Evolutionary conservation across 1,284 basidiomycete genomes (phyloP).

Genomic region (Phaffia rhodozyma): DNA sequence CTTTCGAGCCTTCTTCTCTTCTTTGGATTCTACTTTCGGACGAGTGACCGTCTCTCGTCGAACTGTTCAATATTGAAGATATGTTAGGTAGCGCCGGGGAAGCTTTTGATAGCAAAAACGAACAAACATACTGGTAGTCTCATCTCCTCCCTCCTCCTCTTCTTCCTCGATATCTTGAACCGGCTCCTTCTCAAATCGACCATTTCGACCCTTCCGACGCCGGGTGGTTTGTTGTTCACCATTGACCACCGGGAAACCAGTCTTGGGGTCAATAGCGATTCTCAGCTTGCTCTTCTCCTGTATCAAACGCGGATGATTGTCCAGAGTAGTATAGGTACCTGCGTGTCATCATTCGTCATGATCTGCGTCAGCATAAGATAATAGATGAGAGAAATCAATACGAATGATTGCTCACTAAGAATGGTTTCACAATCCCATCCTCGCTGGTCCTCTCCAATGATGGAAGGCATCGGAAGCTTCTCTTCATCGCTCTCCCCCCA

Average conservation of each 20-base stretch:
- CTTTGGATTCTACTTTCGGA: conserved; percentile 63
- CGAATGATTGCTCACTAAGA: conserved; percentile 50
- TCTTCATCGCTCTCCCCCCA: conserved; percentile 41
- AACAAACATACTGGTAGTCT: conserved; percentile 26
- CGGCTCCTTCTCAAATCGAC: conserved; percentile 16
- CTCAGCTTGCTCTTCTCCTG: conserved; percentile 44
- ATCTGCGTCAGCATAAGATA: neutral
- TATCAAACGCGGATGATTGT: conserved; percentile 78
- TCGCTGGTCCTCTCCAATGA: conserved; percentile 55
- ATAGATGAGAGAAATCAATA: conserved; percentile 3
- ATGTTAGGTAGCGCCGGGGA: neutral
- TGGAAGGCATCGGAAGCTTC: conserved; percentile 25
- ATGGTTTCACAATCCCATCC: conserved; percentile 93
- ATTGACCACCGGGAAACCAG: conserved; percentile 54
- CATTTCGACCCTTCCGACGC: conserved; percentile 15
- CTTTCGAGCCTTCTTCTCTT: conserved; percentile 81
- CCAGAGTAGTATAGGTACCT: conserved; percentile 91
- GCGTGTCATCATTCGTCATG: neutral
- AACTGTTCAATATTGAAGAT: conserved; percentile 9
- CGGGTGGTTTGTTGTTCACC: conserved; percentile 22
- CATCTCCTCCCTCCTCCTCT: conserved; percentile 35
- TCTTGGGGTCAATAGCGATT: conserved; percentile 58
- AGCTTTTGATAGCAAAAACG: conserved; percentile 2
- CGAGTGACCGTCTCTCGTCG: conserved; percentile 44
- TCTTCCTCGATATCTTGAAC: conserved; percentile 22